Conservation (phyloP, 768 basidiomycete genomes). For the Hortiboletus campestris region DNA sequence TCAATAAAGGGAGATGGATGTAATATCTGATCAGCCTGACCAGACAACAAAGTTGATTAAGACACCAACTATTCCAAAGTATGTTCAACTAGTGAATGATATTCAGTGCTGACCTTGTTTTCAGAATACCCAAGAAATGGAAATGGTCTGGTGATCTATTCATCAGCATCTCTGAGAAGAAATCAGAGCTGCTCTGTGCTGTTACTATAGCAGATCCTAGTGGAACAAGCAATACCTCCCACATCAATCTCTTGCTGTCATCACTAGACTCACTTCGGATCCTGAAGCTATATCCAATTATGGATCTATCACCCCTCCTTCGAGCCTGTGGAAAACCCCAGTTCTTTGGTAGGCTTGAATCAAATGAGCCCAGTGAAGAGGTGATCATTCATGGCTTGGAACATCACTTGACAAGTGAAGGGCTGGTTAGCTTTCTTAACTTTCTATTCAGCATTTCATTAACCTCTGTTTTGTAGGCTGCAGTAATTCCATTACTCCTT, state of each 20-base stretch:
- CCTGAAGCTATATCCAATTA: conserved; percentile 45
- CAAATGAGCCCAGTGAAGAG: conserved; percentile 39
- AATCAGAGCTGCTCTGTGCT: conserved; percentile 47
- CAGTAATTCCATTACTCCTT: conserved; percentile 45
- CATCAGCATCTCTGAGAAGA: conserved; percentile 36
- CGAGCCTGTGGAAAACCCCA: conserved; percentile 47
- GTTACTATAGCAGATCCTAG: conserved; percentile 46
- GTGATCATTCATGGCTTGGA: conserved; percentile 41
- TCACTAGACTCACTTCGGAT: conserved; percentile 42
- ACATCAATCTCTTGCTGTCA: conserved; percentile 49
- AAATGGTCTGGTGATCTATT: conserved; percentile 62
- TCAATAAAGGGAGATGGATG: conserved; percentile 16
- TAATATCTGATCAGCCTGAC: background rate
- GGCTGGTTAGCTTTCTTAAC: conserved; percentile 40
- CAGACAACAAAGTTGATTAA: conserved; percentile 14
- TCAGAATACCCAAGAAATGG: conserved; percentile 60
- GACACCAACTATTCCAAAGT: conserved; percentile 22
- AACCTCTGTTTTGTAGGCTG: conserved; percentile 37
- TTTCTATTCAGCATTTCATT: background rate
- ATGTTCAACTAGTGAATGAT: conserved; percentile 8
- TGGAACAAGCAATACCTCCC: conserved; percentile 42
- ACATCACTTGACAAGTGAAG: conserved; percentile 44
- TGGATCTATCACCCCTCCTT: conserved; percentile 47
- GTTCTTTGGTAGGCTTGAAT: conserved; percentile 52
- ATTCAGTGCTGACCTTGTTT: conserved; percentile 3